These are phyloP conservation scores for Stereum hirsutum DNA, from an alignment of 1,284 basidiomycete genomes.

Conservation along the genomic window DNA sequence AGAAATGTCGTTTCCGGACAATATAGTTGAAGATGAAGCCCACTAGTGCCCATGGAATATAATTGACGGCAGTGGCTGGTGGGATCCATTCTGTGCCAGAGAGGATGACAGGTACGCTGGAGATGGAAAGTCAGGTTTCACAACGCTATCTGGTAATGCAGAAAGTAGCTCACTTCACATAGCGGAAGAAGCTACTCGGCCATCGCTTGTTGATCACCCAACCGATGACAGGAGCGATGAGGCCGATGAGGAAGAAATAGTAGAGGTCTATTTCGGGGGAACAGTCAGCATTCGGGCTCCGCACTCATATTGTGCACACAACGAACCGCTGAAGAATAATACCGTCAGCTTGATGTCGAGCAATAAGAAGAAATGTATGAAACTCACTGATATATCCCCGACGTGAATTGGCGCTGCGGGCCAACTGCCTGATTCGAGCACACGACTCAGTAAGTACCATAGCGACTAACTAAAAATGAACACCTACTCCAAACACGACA, in stretches of 20 bases:
- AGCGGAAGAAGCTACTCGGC: conserved; percentile 30
- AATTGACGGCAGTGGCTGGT: conserved; percentile 35
- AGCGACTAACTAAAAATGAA: conserved; percentile 20
- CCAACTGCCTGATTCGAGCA: conserved; percentile 8
- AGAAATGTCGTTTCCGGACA: conserved; percentile 25
- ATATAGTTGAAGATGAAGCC: conserved; percentile 34
- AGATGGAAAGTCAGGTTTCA: conserved; percentile 1
- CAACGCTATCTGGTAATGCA: conserved; percentile 15
- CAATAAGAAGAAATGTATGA: background rate
- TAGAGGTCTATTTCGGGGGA: conserved; percentile 17
- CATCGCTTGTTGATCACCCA: conserved; percentile 27
- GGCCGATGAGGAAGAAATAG: conserved; percentile 43
- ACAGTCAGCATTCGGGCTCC: conserved; percentile 7
- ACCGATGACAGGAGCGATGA: conserved; percentile 27
- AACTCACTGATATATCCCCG: conserved; percentile 12
- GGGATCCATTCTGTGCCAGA: conserved; percentile 26
- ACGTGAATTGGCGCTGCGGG: conserved; percentile 10
- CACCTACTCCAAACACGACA: conserved; percentile 18
- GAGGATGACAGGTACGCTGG: conserved; percentile 12
- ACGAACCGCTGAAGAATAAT: conserved; percentile 7
- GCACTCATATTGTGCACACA: background rate
- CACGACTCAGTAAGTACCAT: conserved; percentile 6
- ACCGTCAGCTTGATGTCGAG: background rate
- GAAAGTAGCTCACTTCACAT: conserved; percentile 27
- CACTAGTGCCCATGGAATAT: conserved; percentile 27